Evolutionary conservation across 441 rosid species (phyloP), one percentile per base, ranked within the genome.

Genomic region (Euphorbia schlechtendalii): DNA sequence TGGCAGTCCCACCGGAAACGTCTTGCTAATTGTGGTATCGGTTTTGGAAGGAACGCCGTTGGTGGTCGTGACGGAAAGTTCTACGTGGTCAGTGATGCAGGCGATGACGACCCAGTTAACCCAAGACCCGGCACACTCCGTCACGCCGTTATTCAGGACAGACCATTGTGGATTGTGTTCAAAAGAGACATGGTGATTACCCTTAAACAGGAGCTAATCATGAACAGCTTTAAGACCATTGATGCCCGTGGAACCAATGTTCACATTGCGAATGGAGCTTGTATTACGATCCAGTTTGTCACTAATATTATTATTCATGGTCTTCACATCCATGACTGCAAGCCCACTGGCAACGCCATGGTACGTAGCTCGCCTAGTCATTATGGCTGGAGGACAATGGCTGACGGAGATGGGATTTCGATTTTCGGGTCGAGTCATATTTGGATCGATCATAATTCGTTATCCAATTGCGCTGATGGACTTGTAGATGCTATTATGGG

Each of bases 351-450:
- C 11, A 92, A 92, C 28, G 82, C 98, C 61, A 69, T 81, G 78
- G 98, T 90, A 57, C 81, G 98, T 58, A 77, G 74, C 75, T 86
- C 96, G 8, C 96, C 96, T 13, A 59, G 69, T 52, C 98, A 92
- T 65, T 92, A 70, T 59, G 98, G 96, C 18, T 92, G 77, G 73
- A 78, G 96, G 51, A 89, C 98, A 0, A 18, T 84, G 60, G 90
- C 98, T 36, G 96, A 92, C 82, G 98, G 98, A 56, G 98, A 92
- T 24, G 98, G 82, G 0, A 87, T 90, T 8, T 92, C 98, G 18
- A 90, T 92, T 38, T 90, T 92, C 5, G 97, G 97, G 0, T 82
- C 87, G 8, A 86, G 90, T 72, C 97, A 92, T 69, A 46, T 92
- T 30, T 92, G 97, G 98, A 89, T 92, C 18, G 98, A 92, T 71